Base-by-base conservation (phyloP, 768 basidiomycete species). In the Boletus fagicola region DNA sequence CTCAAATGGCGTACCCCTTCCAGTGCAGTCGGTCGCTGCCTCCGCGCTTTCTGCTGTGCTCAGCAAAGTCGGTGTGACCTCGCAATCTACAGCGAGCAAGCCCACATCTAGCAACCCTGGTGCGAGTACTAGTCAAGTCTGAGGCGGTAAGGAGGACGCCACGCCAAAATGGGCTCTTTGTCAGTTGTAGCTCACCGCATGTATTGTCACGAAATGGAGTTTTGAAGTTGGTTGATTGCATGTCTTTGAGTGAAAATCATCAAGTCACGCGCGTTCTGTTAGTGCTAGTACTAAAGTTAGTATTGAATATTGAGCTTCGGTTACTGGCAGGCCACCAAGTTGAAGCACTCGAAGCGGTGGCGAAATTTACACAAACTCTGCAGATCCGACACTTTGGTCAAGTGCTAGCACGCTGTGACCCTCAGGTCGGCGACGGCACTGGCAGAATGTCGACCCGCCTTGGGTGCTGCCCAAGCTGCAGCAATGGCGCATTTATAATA, bases 151-250 rank as follows among this genome's bases (percentile, higher is more conserved):
- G 33, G 33, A 22, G 38, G 53, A 22, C 43, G 51, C 3, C 10
- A 46, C 20, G 16, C 12, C 15, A 46, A 35, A 45, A 50, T 26
- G 11, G 38, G 43, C 31, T 49, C 30, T 56, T 22, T 62, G 58
- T 60, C 49, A 9, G 45, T 36, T 8, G 63, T 65, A 65, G 44
- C 16, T 43, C 24, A 30, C 51, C 40, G 63, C 54, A 59, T 53
- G 61, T 65, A 65, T 13, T 44, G 22, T 58, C n/a, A 57, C 22
- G 47, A 59, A 68, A 69, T 70, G 56, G 54, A 70, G 49, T 49
- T 61, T 67, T 70, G 56, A 53, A 70, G 51, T 49, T 61, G 65
- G 65, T 68, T 68, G 63, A 58, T 63, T 67, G 65, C 42, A 69
- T 53, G 3, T 45, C n/a, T 53, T 11, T 4, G 65, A 47, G 57